Evolutionary conservation across 2,329 filamentous ascomycete species (phyloP), one percentile per base, ranked within the genome.

Genomic region (Cryphonectria radicalis): DNA sequence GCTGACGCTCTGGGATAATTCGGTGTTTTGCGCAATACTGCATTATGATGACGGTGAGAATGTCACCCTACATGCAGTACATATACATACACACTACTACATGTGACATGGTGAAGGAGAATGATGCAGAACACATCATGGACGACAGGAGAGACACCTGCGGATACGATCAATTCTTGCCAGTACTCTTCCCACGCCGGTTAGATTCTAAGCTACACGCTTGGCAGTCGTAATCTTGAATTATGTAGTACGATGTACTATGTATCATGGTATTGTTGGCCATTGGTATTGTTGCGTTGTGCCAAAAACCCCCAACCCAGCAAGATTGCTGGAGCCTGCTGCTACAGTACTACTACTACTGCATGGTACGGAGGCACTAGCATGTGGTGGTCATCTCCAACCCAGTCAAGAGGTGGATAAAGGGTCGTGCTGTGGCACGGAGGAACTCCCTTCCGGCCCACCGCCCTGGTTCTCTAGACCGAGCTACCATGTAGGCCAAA

Each of bases 261-360:
- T 3, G 10, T 40, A 50, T n/a, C 22, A n/a, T n/a, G 43, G 11
- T 22, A 50, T n/a, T 50, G 22, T n/a, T n/a, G n/a, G n/a, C n/a
- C n/a, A 28, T 28, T 28, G 28, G 22, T 50, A 17, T n/a, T 50
- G 8, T 50, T n/a, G 17, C 25, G 28, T 19, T n/a, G 22, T n/a
- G 22, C 55, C 55, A 59, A 32, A 59, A 59, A 28, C 28, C 55
- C 55, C 55, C 55, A 59, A 59, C 55, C 28, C 14, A 59, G 55
- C 11, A 28, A 13, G 50, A 53, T 13, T 53, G n/a, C 50, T 53
- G n/a, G 50, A 25, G 50, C 19, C 43, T 17, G 17, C 43, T 46
- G 43, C 43, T 46, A 17, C 37, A 37, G 37, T 32, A 50, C 50
- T 53, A 22, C n/a, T 32, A 50, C 50, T 53, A 22, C n/a, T 10